Evolutionary conservation across 805 yeast genomes (phyloP).

Genomic region (Blastobotrys mokoenaii): DNA sequence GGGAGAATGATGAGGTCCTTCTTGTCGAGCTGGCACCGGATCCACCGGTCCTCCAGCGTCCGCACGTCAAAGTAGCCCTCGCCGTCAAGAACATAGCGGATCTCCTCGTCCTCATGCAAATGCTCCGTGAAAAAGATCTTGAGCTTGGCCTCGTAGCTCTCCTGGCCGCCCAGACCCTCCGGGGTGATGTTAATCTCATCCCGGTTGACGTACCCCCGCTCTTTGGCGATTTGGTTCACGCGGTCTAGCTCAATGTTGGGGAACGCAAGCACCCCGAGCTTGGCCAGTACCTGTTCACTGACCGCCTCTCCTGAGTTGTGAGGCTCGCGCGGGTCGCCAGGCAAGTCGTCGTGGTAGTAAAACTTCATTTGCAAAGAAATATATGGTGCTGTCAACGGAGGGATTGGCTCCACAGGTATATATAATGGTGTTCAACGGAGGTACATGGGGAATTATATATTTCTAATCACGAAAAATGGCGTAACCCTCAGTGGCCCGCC

Average conservation of each 20-base stretch:
- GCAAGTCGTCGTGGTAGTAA: conserved; percentile 59
- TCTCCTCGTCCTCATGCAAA: conserved; percentile 95
- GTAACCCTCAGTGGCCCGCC: too few relatives aligned
- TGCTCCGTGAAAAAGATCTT: conserved; percentile 73
- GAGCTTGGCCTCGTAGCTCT: conserved; percentile 57
- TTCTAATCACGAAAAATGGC: too few relatives aligned
- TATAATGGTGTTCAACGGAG: too few relatives aligned
- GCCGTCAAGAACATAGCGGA: conserved; percentile 82
- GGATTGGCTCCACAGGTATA: conserved; percentile 1
- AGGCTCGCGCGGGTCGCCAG: conserved; percentile 53
- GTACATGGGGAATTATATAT: too few relatives aligned
- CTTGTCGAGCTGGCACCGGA: conserved; percentile 54
- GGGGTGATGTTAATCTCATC: conserved; percentile 60
- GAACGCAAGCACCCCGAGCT: conserved; percentile 63
- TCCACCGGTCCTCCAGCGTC: conserved; percentile 59
- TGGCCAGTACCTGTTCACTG: conserved; percentile 38
- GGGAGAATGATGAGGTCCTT: conserved; percentile 64
- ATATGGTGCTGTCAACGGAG: conserved; percentile 55
- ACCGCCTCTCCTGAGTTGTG: conserved; percentile 66
- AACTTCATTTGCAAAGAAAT: conserved; percentile 39
- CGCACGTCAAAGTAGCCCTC: conserved; percentile 89
- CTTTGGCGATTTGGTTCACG: conserved; percentile 57
- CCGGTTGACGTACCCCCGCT: conserved; percentile 70
- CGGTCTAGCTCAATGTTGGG: conserved; percentile 40
- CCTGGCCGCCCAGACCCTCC: conserved; percentile 54